Conservation (phyloP, 1,139 yeast species). For the Oligophagozyma castellii region DNA sequence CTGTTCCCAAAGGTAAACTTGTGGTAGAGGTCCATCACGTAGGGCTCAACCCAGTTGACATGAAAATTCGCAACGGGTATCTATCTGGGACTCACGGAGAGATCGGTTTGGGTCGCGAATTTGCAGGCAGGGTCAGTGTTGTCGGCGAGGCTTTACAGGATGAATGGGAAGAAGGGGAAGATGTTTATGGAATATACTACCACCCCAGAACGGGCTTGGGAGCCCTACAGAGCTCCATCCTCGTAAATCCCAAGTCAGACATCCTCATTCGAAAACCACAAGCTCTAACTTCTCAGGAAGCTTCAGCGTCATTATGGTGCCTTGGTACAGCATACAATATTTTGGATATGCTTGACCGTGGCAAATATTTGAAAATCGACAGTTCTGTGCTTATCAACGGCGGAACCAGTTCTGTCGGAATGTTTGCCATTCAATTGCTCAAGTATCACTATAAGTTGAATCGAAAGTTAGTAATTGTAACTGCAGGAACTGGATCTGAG, state of each 20-base stretch:
- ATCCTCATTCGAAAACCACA: slow-evolving; percentile 35
- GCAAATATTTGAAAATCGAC: slow-evolving; percentile 16
- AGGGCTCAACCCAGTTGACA: slow-evolving; percentile 51
- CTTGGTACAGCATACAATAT: slow-evolving; percentile 44
- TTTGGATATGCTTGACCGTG: slow-evolving; percentile 24
- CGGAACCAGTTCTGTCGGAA: slow-evolving; percentile 63
- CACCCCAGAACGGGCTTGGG: slow-evolving; percentile 35
- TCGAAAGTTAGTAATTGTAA: slow-evolving; percentile 32
- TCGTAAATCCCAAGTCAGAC: slow-evolving; percentile 30
- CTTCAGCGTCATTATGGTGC: slow-evolving; percentile 42
- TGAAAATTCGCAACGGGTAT: slow-evolving; percentile 31
- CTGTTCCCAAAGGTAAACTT: slow-evolving; percentile 32
- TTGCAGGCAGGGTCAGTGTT: slow-evolving; percentile 46
- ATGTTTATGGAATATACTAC: slow-evolving; percentile 43
- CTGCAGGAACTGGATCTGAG: slow-evolving; percentile 26
- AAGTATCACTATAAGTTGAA: slow-evolving; percentile 33
- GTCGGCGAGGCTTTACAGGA: slow-evolving; percentile 36
- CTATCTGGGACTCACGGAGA: slow-evolving; percentile 27
- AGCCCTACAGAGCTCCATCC: slow-evolving; percentile 37
- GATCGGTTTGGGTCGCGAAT: slow-evolving; percentile 58
- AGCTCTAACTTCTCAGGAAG: slow-evolving; percentile 35
- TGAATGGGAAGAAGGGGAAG: slow-evolving; percentile 43
- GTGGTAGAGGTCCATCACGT: slow-evolving; percentile 36
- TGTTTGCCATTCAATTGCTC: slow-evolving; percentile 43
- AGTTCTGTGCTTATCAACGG: slow-evolving; percentile 47